Base-by-base conservation (phyloP, 2,329 filamentous ascomycete genomes). In the Calonectria honghensis region DNA sequence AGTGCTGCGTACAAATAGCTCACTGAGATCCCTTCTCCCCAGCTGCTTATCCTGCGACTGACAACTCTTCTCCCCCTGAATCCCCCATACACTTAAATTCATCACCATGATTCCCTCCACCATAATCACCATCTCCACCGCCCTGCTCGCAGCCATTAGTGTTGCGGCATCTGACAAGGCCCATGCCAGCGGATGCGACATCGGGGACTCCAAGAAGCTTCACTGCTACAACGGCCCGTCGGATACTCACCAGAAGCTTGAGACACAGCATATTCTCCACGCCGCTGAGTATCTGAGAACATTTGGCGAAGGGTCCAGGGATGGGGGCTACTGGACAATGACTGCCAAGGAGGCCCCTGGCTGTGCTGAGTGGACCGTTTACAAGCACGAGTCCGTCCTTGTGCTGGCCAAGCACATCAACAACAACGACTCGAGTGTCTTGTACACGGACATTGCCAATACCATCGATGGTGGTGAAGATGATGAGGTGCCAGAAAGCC, bases 401-500 rank as follows among this genome's bases (percentile, higher is more conserved):
- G 78, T 76, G 3, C 69, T 81, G 6, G 79, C 78, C 65, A 82
- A 83, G 78, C 81, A 83, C 75, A 76, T 79, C 66, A 74, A 68
- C 18, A 24, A 37, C 52, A 51, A 68, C 10, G 32, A 76, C 51
- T 79, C 81, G 5, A 77, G 66, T 27, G 76, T 82, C 13, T 73
- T 81, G 1, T 82, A 77, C 61, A 71, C 73, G 7, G 80, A 82
- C n/a, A 78, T 83, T 48, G 81, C 82, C 41, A 71, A 54, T 57
- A 80, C 80, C 39, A 82, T 83, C 35, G 80, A 82, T 57, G 78
- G 79, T n/a, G 80, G 76, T 31, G 39, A 61, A 20, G 79, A 81
- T 18, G 77, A 81, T 31, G 81, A 48, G 7, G 45, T 24, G 4
- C 2, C 80, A 27, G 70, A 54, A 52, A 80, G 78, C 50, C 82